Conservation (phyloP, 1,284 basidiomycete genomes). For the Ustilago bromivora region DNA sequence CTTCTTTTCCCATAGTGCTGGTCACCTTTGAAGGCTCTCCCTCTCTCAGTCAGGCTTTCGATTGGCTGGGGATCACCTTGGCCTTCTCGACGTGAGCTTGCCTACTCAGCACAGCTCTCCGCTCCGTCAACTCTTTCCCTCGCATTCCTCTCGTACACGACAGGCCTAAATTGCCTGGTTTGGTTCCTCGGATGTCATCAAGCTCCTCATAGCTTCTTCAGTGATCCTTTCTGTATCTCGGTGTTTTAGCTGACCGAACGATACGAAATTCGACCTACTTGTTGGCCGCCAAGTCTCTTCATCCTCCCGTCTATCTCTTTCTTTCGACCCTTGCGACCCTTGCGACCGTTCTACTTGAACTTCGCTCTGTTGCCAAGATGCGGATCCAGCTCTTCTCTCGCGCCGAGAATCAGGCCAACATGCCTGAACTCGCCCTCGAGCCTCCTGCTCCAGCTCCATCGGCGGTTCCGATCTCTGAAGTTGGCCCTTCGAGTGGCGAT, state of each 20-base stretch:
- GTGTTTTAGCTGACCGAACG: conserved; percentile 56
- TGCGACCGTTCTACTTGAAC: neutral
- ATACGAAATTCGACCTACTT: conserved; percentile 24
- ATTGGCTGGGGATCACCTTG: neutral
- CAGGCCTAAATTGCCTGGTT: conserved; percentile 5
- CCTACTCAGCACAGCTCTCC: neutral
- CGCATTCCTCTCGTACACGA: neutral
- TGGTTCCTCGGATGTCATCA: conserved; percentile 16
- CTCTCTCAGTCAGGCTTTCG: neutral
- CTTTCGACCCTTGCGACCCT: too few species aligned
- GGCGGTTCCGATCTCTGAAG: neutral
- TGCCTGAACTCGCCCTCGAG: neutral
- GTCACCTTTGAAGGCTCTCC: neutral
- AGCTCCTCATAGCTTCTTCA: conserved; percentile 17
- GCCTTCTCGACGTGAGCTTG: neutral
- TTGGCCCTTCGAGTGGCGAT: neutral
- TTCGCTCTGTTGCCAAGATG: neutral
- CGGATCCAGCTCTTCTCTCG: conserved; percentile 6
- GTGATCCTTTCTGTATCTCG: conserved; percentile 24
- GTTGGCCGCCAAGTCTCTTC: conserved; percentile 9
- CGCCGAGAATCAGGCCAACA: conserved; percentile 3
- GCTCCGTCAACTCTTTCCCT: conserved; percentile 1
- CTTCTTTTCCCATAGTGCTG: neutral
- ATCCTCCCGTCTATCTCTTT: neutral
- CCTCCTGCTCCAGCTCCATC: neutral